Evolutionary conservation across 2,329 filamentous ascomycete species (phyloP).

Genomic region (Escovopsis weberi): DNA sequence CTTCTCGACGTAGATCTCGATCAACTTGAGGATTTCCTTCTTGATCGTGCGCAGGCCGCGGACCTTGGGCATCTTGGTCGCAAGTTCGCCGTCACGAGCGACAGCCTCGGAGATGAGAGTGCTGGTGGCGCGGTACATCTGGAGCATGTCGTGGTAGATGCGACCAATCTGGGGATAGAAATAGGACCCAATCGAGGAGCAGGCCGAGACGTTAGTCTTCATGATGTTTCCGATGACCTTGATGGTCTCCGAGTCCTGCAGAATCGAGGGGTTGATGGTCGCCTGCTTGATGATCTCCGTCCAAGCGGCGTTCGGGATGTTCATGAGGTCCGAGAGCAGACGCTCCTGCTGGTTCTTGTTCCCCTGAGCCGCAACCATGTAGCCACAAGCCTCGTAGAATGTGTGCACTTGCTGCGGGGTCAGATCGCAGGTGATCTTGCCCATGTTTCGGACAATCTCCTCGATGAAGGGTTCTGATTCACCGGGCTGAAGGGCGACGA

Average conservation of each 20-base stretch:
- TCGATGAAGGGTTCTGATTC: conserved; percentile 96
- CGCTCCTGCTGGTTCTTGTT: conserved; percentile 90
- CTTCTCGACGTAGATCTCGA: conserved; percentile 96
- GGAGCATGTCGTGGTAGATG: conserved; percentile 96
- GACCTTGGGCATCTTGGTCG: conserved; percentile 94
- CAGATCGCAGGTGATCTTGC: conserved; percentile 89
- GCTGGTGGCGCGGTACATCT: conserved; percentile 98
- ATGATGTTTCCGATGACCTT: conserved; percentile 99
- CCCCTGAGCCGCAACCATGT: conserved; percentile 97
- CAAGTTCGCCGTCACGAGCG: conserved; percentile 72
- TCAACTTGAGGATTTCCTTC: conserved; percentile 96
- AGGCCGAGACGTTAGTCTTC: conserved; percentile 99
- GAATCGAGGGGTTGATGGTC: conserved; percentile 67
- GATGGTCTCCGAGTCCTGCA: conserved; percentile 89
- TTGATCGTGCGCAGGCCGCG: conserved; percentile 94
- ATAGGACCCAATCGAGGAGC: conserved; percentile 88
- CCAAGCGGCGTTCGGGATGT: conserved; percentile 85
- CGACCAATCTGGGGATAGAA: conserved; percentile 97
- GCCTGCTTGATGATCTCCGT: conserved; percentile 85
- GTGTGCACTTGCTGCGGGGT: conserved; percentile 96
- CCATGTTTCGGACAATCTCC: conserved; percentile 90
- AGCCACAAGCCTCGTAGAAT: conserved; percentile 96
- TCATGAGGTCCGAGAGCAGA: conserved; percentile 83
- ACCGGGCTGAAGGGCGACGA: conserved; percentile 87
- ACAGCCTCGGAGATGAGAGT: conserved; percentile 90